Percentiles rank a stretch among this genome's conserved stretches.
Evolutionary conservation across 2,329 filamentous ascomycete genomes (phyloP).

Genomic region (Fusarium stilboides): DNA sequence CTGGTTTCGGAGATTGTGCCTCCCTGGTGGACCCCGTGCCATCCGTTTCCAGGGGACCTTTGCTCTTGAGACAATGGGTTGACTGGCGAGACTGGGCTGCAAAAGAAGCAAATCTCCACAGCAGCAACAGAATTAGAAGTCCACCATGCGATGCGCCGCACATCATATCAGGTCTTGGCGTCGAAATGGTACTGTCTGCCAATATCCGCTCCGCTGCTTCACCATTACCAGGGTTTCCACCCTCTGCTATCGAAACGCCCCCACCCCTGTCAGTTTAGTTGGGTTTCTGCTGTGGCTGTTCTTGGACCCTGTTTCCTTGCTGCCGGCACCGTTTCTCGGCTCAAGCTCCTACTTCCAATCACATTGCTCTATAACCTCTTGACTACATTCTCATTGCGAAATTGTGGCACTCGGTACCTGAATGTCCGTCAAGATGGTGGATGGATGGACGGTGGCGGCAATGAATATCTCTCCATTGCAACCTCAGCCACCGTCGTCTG

Average conservation of each 20-base stretch:
- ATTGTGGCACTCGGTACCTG: conserved; percentile 45
- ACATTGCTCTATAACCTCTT: conserved; percentile 23
- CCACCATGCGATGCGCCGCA: conserved; percentile 33
- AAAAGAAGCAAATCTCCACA: conserved; percentile 29
- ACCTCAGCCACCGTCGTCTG: conserved; percentile 38
- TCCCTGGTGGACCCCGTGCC: conserved; percentile 15
- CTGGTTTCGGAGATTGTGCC: conserved; percentile 34
- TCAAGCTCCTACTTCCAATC: conserved; percentile 28
- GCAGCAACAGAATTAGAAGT: conserved; percentile 26
- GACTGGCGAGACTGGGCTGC: conserved; percentile 1
- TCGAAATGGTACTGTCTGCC: conserved; percentile 33
- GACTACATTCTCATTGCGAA: conserved; percentile 23
- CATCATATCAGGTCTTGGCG: conserved; percentile 37
- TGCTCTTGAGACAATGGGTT: conserved; percentile 20
- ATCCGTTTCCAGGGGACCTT: conserved; percentile 23
- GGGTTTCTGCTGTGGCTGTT: conserved; percentile 39
- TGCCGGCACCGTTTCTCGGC: conserved; percentile 39
- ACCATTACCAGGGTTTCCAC: conserved; percentile 25
- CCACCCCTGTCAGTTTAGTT: conserved; percentile 1
- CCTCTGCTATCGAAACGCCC: conserved; percentile 25
- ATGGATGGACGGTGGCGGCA: conserved; percentile 36
- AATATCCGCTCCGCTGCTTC: conserved; percentile 23
- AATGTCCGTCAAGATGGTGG: conserved; percentile 37
- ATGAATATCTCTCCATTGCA: conserved; percentile 19
- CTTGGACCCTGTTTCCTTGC: conserved; percentile 39